Evolutionary conservation across 2,329 filamentous ascomycete genomes (phyloP).

Genomic region (Alternaria triticina): DNA sequence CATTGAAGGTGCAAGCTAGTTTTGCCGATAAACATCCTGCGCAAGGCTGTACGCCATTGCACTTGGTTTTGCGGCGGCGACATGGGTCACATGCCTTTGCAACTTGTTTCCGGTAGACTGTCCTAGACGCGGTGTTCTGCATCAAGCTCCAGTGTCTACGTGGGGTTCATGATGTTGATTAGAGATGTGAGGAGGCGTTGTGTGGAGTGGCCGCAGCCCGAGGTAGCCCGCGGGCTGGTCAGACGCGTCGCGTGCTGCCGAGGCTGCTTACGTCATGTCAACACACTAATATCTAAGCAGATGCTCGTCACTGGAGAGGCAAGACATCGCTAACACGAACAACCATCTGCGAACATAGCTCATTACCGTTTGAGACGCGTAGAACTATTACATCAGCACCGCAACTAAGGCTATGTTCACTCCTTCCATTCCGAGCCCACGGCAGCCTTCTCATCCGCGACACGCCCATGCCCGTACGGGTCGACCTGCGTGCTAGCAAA

Average conservation of each 20-base stretch:
- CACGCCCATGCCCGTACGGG: conserved; percentile 20
- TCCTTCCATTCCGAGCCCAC: conserved; percentile 22
- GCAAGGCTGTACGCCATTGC: conserved; percentile 73
- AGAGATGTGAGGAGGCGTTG: neutral
- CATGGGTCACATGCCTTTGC: conserved; percentile 72
- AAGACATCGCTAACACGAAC: neutral
- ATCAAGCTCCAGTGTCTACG: neutral
- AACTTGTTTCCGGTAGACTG: conserved; percentile 8
- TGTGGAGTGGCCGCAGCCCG: neutral
- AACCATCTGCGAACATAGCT: neutral
- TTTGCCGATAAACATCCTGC: conserved; percentile 70
- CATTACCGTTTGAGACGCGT: neutral
- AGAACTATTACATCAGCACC: neutral
- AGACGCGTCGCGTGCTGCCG: neutral
- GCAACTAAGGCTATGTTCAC: neutral
- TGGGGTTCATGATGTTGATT: neutral
- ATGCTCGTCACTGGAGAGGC: neutral
- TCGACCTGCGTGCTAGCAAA: conserved; percentile 28
- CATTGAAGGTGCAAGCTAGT: conserved; percentile 42
- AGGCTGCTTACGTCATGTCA: neutral
- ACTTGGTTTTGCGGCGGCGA: conserved; percentile 77
- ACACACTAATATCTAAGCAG: neutral
- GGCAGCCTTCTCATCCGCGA: conserved; percentile 13
- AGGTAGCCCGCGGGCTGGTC: neutral
- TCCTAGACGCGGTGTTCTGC: conserved; percentile 1